Evolutionary conservation across 2,329 filamentous ascomycete genomes (phyloP).

Genomic region (Aspergillus sojae): DNA sequence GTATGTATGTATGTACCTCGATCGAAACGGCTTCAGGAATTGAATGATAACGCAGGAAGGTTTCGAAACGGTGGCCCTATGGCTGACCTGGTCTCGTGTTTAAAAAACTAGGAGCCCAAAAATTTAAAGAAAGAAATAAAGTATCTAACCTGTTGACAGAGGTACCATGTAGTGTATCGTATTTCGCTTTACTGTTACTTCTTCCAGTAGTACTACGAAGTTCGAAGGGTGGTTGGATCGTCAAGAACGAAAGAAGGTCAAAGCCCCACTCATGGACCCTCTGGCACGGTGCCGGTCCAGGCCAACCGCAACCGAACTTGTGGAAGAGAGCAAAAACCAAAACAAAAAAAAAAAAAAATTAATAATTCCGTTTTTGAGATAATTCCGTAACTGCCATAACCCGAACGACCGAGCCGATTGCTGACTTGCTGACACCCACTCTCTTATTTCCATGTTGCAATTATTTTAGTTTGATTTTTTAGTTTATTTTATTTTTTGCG

Average conservation of each 20-base stretch:
- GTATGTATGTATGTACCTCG: no score
- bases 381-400: conserved; percentile 14
- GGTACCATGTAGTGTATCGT: neutral
- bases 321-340: neutral
- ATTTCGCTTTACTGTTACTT: neutral
- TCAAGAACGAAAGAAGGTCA: neutral
- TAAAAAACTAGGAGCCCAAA: neutral
- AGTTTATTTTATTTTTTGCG: neutral
- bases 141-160: neutral
- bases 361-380: neutral
- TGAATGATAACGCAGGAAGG: neutral
- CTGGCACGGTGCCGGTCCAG: neutral
- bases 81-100: neutral
- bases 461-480: neutral
- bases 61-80: neutral
- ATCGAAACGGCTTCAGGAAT: no score
- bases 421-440: neutral
- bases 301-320: conserved; percentile 3
- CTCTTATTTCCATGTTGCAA: neutral
- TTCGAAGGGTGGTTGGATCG: neutral
- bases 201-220: neutral
- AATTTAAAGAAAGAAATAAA: neutral
- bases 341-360: no score
- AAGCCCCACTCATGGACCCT: conserved; percentile 5
- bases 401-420: conserved; percentile 27